phyloP scores from a whole-genome alignment of 139 green algal species.

The Tetraselmis striata region DNA sequence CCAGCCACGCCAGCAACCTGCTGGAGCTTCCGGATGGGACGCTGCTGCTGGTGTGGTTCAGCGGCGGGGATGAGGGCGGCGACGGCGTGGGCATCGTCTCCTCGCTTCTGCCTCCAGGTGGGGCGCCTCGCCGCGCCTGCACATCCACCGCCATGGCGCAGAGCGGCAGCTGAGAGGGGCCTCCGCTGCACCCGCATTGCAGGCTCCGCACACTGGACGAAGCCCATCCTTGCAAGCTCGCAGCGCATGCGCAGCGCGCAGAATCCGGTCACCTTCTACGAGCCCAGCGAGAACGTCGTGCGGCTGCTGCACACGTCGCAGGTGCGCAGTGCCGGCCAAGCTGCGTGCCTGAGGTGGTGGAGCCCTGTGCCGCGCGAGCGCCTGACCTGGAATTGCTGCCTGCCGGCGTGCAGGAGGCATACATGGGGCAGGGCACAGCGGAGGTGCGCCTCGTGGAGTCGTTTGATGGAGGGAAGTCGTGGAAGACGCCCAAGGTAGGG shows the following conservation, averaged over 20 bases:
- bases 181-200: no score
- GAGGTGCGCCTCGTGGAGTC: background rate
- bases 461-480: background rate
- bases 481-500: background rate
- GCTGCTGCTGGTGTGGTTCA: constrained; percentile 3
- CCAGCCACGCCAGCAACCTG: background rate
- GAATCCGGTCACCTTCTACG: background rate
- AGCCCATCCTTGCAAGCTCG: background rate
- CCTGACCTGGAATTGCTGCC: no score
- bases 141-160: no score
- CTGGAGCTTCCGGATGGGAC: background rate
- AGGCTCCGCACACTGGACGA: background rate
- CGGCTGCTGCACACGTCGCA: constrained; percentile 3
- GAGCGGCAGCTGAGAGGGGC: no score
- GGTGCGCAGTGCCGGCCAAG: no score
- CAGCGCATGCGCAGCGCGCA: background rate
- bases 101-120: background rate
- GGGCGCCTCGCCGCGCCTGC: no score
- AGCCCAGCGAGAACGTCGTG: background rate
- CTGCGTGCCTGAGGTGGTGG: no score
- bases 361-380: no score
- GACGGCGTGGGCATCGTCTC: background rate
- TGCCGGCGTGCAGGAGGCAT: background rate
- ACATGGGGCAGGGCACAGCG: constrained; percentile 1
- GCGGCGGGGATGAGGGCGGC: constrained; percentile 1